Base-by-base conservation (phyloP, 1,284 basidiomycete genomes). In the Meripilus lineatus region DNA sequence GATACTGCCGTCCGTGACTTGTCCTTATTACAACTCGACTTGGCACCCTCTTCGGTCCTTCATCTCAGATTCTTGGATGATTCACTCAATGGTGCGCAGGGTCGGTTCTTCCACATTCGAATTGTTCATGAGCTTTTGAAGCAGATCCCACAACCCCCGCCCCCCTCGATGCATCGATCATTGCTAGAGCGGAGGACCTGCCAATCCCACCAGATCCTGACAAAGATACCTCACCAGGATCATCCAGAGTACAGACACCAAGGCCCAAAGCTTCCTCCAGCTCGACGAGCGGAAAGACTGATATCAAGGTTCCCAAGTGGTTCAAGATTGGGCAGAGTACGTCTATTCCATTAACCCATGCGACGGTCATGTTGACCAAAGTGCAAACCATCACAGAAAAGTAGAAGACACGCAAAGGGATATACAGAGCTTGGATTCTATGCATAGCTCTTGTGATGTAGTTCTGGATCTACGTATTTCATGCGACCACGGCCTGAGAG, bases 21-120 rank as follows among this genome's bases (percentile, higher is more conserved):
- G 44, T 75, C 74, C 7, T 69, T 94, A 1, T 65, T 71, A 0
- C 77, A 91, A 41, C 72, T 94, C 7, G 77, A 87, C 17, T 69
- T 94, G 24, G 79, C 89, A 0, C 91, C 92, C 0, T 83, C 86
- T 1, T 88, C 89, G 2, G 67, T 93, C 13, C 72, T 94, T 3
- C 66, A 84, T 34, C 66, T 94, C 41, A 75, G 80, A 45, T 95
- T 93, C 60, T 73, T 81, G 40, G 79, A 90, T 37, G 79, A 82
- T 2, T 58, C 62, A 5, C 62, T 91, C 38, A 4, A 10, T 10
- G 10, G 10, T n/a, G n/a, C 10, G n/a, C 28, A 10, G 10, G 10
- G 28, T 10, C n/a, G 10, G 28, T 30, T 30, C 36, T 20, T n/a
- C 17, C 36, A 14, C 20, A 4, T 18, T 18, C 5, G n/a, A 20